phyloP scores from a whole-genome alignment of 306 rosid species.

The Rubus parviflorus region DNA sequence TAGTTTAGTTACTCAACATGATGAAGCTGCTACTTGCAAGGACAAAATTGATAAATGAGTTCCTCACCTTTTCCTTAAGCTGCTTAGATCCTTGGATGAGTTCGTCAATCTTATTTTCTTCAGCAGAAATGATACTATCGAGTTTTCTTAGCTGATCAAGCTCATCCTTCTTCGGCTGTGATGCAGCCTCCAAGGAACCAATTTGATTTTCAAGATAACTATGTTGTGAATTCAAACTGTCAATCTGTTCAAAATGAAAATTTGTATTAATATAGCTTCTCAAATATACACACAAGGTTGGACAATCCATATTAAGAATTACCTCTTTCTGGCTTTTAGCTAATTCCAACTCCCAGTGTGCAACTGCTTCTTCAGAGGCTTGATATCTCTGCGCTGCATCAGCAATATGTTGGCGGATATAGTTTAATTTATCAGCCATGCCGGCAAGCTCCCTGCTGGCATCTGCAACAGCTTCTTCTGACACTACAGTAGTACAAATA shows the following conservation, averaged over 20 bases:
- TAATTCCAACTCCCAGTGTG: slow-evolving; percentile 70
- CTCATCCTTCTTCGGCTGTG: slow-evolving; percentile 66
- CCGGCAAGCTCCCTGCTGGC: slow-evolving; percentile 63
- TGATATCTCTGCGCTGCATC: slow-evolving; percentile 59
- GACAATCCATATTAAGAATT: slow-evolving; percentile 24
- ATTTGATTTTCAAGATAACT: slow-evolving; percentile 79
- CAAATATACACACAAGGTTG: slow-evolving; percentile 3
- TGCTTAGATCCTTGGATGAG: slow-evolving; percentile 69
- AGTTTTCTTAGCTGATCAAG: slow-evolving; percentile 64
- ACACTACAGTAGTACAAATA: slow-evolving; percentile 67
- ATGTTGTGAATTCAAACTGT: slow-evolving; percentile 70
- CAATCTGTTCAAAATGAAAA: slow-evolving; percentile 54
- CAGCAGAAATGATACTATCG: slow-evolving; percentile 49
- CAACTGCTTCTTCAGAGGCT: slow-evolving; percentile 56
- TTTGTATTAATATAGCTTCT: slow-evolving; percentile 6
- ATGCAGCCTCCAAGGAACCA: slow-evolving; percentile 72
- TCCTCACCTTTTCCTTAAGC: slow-evolving; percentile 76
- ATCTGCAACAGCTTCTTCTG: slow-evolving; percentile 61
- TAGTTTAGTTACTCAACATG: slow-evolving; percentile 7
- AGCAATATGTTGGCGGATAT: slow-evolving; percentile 52
- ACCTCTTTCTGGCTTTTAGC: slow-evolving; percentile 90
- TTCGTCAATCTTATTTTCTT: slow-evolving; percentile 61
- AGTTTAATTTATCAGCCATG: slow-evolving; percentile 47
- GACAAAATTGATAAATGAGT: slow-evolving; percentile 14
- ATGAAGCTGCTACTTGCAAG: slow-evolving; percentile 17